These are phyloP conservation scores for Trichosanthes cucumerina DNA, from an alignment of 306 rosid species.

Conservation along the genomic window DNA sequence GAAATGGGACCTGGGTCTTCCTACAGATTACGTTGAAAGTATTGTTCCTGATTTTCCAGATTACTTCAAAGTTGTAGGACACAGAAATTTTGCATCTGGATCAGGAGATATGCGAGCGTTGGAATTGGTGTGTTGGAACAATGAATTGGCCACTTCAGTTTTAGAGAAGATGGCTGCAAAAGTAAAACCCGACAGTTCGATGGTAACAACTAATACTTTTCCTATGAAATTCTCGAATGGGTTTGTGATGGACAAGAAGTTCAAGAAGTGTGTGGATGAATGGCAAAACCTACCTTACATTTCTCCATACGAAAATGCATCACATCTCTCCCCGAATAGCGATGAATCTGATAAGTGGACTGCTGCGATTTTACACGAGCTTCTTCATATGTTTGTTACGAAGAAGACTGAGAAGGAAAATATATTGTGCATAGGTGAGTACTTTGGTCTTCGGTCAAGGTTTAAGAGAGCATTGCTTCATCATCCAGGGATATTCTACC, in stretches of 20 bases:
- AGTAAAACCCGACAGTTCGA: neutral
- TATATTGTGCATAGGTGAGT: constrained; percentile 52
- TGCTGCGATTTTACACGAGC: constrained; percentile 68
- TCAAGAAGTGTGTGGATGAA: constrained; percentile 60
- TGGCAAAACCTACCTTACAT: constrained; percentile 73
- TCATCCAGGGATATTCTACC: constrained; percentile 73
- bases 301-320: constrained; percentile 66
- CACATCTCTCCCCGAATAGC: constrained; percentile 34
- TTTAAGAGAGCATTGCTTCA: constrained; percentile 59
- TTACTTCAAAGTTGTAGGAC: constrained; percentile 35
- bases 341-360: constrained; percentile 74
- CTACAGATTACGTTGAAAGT: constrained; percentile 28
- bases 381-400: constrained; percentile 59
- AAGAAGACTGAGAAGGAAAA: constrained; percentile 65
- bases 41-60: constrained; percentile 67
- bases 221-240: constrained; percentile 57
- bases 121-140: constrained; percentile 83
- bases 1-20: constrained; percentile 83
- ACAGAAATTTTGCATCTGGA: constrained; percentile 8
- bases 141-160: constrained; percentile 43
- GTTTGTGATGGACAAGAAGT: constrained; percentile 62
- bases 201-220: constrained; percentile 24
- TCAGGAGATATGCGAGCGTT: constrained; percentile 18
- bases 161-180: constrained; percentile 32
- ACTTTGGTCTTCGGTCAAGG: constrained; percentile 62